These are phyloP conservation scores for Cucumis hystrix DNA, from an alignment of 306 rosid genomes.

Conservation along the genomic window DNA sequence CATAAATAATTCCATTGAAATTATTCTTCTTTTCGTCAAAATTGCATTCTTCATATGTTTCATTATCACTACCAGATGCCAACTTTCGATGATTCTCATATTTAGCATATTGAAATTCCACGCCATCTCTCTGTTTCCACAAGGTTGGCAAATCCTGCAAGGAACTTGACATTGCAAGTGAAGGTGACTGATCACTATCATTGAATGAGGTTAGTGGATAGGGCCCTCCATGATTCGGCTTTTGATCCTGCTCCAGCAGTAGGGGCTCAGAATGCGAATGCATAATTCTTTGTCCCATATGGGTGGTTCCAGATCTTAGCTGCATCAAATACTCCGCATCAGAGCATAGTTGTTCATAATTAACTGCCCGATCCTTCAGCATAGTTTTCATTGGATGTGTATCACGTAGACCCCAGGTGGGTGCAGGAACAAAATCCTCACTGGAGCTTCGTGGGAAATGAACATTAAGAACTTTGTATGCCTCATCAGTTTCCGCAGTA, in stretches of 20 bases:
- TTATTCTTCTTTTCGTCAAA: background rate
- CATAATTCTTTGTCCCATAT: constrained; percentile 26
- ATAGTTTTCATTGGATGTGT: background rate
- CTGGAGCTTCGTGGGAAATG: constrained; percentile 34
- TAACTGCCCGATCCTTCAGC: constrained; percentile 25
- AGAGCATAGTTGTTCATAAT: constrained; percentile 24
- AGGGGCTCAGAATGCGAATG: constrained; percentile 42
- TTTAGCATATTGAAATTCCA: constrained; percentile 11
- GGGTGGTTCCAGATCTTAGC: constrained; percentile 19
- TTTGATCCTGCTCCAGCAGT: constrained; percentile 33
- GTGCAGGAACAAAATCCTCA: constrained; percentile 29
- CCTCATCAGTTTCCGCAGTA: constrained; percentile 20
- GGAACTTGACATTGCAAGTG: constrained; percentile 24
- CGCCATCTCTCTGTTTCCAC: constrained; percentile 17
- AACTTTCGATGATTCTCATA: constrained; percentile 14
- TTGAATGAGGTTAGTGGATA: constrained; percentile 12
- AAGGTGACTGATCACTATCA: constrained; percentile 23
- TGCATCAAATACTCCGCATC: constrained; percentile 14
- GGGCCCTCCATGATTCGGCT: constrained; percentile 12
- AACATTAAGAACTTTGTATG: constrained; percentile 18
- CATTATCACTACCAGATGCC: background rate
- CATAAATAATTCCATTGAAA: background rate
- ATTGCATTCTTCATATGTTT: background rate
- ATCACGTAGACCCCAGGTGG: constrained; percentile 22
- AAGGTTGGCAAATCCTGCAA: constrained; percentile 20